Evolutionary conservation across 768 basidiomycete species (phyloP).

Genomic region (Roridomyces roridus): DNA sequence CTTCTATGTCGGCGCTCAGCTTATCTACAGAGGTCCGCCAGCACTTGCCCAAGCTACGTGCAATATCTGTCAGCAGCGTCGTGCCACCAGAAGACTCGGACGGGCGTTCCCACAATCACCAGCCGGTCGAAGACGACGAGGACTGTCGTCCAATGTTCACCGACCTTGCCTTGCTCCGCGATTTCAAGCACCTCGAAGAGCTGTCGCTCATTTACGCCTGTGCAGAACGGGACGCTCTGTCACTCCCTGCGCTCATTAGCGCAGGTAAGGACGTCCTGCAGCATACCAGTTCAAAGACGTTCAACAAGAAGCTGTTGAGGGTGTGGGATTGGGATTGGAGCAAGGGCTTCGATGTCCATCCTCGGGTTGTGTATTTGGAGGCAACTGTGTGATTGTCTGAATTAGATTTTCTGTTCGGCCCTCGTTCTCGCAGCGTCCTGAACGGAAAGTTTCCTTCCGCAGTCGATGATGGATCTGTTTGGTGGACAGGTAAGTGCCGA

Average conservation of each 20-base stretch:
- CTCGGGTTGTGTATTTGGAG: too few relatives aligned
- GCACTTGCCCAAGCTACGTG: constrained; percentile 1
- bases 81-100: background rate
- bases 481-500: too few relatives aligned
- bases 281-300: background rate
- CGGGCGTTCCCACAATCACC: too few relatives aligned
- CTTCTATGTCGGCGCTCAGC: background rate
- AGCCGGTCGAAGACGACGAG: too few relatives aligned
- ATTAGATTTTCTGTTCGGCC: too few relatives aligned
- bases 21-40: background rate
- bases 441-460: too few relatives aligned
- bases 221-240: background rate
- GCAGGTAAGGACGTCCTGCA: background rate
- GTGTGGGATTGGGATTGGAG: constrained; percentile 1
- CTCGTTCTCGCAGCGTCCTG: too few relatives aligned
- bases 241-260: background rate
- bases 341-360: too few relatives aligned
- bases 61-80: background rate
- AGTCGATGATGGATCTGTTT: too few relatives aligned
- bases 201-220: background rate
- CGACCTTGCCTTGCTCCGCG: background rate
- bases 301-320: background rate
- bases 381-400: too few relatives aligned
- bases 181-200: background rate
- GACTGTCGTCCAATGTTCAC: background rate